Percentiles rank a stretch among this genome's conserved stretches.
Evolutionary conservation across 208 protist genomes (phyloP).

Genomic region (Leptomonas seymouri): DNA sequence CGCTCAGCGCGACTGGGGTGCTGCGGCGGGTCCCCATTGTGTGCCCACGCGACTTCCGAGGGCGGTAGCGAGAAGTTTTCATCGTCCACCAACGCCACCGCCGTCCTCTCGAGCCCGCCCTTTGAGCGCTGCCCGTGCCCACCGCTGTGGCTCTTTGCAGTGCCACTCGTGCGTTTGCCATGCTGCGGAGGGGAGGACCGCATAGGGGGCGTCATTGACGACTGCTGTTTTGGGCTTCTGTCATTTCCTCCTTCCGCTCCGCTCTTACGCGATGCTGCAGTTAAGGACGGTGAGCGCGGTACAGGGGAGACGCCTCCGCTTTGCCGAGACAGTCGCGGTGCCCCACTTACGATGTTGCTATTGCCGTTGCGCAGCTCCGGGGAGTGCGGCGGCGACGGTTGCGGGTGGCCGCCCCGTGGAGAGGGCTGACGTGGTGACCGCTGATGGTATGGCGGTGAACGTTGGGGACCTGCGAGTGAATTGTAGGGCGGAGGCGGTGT

Average conservation of each 20-base stretch:
- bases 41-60: conserved; percentile 15
- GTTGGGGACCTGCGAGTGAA: background rate
- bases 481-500: background rate
- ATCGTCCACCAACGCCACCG: conserved; percentile 14
- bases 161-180: background rate
- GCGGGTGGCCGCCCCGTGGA: background rate
- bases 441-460: conserved; percentile 7
- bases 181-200: background rate
- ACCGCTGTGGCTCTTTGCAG: background rate
- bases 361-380: background rate
- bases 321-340: background rate
- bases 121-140: background rate
- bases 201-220: background rate
- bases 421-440: background rate
- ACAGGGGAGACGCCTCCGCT: conserved; percentile 3
- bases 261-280: background rate
- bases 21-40: background rate
- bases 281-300: background rate
- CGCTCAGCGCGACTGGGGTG: background rate
- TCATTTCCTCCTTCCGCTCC: background rate
- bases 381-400: conserved; percentile 6
- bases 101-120: background rate
- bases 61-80: conserved; percentile 23
- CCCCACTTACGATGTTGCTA: background rate
- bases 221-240: background rate